Base-by-base conservation (phyloP, 2,329 filamentous ascomycete species). In the Zasmidium citrigriseum region DNA sequence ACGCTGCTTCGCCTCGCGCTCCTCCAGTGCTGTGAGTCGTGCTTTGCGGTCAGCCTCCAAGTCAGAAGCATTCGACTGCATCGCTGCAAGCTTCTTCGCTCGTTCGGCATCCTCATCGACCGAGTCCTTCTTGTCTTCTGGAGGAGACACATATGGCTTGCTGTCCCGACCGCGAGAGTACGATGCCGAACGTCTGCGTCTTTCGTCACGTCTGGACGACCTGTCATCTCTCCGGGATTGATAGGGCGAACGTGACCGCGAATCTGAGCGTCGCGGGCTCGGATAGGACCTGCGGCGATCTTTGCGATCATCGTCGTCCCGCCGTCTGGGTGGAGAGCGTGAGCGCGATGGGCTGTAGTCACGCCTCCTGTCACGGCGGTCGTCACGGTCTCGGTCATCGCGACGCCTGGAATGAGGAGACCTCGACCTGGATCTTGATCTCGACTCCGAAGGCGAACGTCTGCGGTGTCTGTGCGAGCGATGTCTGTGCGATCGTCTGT, bases 31-130 rank as follows among this genome's bases (percentile, higher is more conserved):
- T 0, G 85, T 83, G 10, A 96, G 77, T 22, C 91, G 84, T 59
- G 83, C 81, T 63, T 84, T 84, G 27, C 91, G 86, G 65, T 89
- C 86, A n/a, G 79, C 71, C 66, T 93, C 89, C 49, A 96, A 78
- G 11, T 88, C 84, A 1, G 80, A 82, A 44, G 75, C 76, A 55
- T 75, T 73, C 18, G 67, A 70, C 50, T 75, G 74, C 76, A 77
- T 78, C 11, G 70, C 74, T 3, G 75, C 75, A 10, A 77, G 62
- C 56, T 72, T 75, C 34, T 65, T 70, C 11, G 69, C 71, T 27
- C 72, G 72, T 55, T 72, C 73, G 7, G 70, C 73, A 20, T 68
- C 70, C 20, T 68, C 70, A 24, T 72, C 66, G 10, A 55, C 59
- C 7, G 55, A 60, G n/a, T 63, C 47, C 27, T 54, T 45, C 20